These are phyloP conservation scores for Fusarium paranaense DNA, from an alignment of 2,329 filamentous ascomycete species.

Conservation along the genomic window DNA sequence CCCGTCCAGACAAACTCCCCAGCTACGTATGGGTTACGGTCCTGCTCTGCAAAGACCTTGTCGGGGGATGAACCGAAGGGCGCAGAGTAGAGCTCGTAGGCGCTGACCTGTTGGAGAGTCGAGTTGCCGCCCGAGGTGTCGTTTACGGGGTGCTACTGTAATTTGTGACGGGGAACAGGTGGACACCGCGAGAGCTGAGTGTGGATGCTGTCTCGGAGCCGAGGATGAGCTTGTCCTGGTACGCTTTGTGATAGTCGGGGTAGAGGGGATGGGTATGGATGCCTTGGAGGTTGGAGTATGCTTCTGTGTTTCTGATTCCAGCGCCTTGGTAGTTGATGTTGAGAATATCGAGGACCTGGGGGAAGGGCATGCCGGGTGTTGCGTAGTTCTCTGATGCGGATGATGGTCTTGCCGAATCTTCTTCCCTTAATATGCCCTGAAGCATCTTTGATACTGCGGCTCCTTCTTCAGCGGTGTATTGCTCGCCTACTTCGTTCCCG, in stretches of 20 bases:
- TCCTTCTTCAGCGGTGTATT: conserved; percentile 49
- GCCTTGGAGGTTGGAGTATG: conserved; percentile 46
- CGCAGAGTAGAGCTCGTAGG: conserved; percentile 64
- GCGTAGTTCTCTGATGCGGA: conserved; percentile 62
- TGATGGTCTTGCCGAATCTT: conserved; percentile 59
- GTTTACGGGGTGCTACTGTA: conserved; percentile 52
- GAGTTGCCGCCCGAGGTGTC: conserved; percentile 54
- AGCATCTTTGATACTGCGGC: conserved; percentile 50
- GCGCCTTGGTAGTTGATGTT: conserved; percentile 68
- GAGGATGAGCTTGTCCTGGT: conserved; percentile 61
- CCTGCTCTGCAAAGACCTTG: conserved; percentile 64
- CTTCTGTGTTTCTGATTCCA: conserved; percentile 51
- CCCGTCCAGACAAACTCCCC: conserved; percentile 67
- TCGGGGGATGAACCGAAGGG: conserved; percentile 62
- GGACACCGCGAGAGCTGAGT: conserved; percentile 63
- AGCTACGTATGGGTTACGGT: conserved; percentile 60
- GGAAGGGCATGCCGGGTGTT: conserved; percentile 50
- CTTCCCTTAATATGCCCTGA: conserved; percentile 55
- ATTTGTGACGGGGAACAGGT: conserved; percentile 62
- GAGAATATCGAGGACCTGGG: conserved; percentile 58
- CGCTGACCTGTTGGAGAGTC: conserved; percentile 53
- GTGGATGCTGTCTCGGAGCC: conserved; percentile 57
- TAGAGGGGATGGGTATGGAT: conserved; percentile 49
- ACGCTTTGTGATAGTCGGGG: conserved; percentile 56
- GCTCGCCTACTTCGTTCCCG: conserved; percentile 66